A percentile compares a stretch with the other conserved stretches of the same genome.
Evolutionary conservation across 148 eudicot species (phyloP).

Genomic region (Mesembryanthemum crystallinum): DNA sequence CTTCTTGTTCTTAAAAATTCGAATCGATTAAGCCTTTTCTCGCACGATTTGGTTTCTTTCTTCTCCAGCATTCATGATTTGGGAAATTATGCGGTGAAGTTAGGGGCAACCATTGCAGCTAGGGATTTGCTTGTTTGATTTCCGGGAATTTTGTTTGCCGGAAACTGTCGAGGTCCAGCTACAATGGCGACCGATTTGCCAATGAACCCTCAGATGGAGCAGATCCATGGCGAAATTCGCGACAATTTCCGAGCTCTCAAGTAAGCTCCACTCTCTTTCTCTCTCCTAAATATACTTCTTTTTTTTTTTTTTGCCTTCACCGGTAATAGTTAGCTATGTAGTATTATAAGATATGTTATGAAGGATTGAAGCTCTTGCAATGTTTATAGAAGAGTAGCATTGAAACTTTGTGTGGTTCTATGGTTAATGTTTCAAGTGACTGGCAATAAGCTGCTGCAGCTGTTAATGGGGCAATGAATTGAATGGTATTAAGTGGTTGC

Average conservation of each 20-base stretch:
- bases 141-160: slow-evolving; percentile 8
- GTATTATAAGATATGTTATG: neutral
- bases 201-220: slow-evolving; percentile 95
- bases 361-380: neutral
- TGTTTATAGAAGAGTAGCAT: neutral
- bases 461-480: slow-evolving; percentile 8
- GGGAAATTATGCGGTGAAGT: neutral
- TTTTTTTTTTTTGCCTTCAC: neutral
- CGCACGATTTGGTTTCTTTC: neutral
- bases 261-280: slow-evolving; percentile 41
- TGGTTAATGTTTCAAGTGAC: neutral
- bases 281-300: neutral
- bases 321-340: neutral
- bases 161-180: slow-evolving; percentile 27
- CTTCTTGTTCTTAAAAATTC: neutral
- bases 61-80: neutral
- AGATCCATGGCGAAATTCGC: slow-evolving; percentile 96
- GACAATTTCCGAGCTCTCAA: slow-evolving; percentile 90
- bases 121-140: slow-evolving; percentile 13
- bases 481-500: neutral
- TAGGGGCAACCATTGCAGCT: neutral
- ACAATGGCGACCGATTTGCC: slow-evolving; percentile 62
- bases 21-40: neutral
- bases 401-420: neutral
- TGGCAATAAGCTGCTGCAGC: slow-evolving; percentile 4